These are phyloP conservation scores for Neofusicoccum laricinum DNA, from an alignment of 2,329 filamentous ascomycete genomes.

Conservation along the genomic window DNA sequence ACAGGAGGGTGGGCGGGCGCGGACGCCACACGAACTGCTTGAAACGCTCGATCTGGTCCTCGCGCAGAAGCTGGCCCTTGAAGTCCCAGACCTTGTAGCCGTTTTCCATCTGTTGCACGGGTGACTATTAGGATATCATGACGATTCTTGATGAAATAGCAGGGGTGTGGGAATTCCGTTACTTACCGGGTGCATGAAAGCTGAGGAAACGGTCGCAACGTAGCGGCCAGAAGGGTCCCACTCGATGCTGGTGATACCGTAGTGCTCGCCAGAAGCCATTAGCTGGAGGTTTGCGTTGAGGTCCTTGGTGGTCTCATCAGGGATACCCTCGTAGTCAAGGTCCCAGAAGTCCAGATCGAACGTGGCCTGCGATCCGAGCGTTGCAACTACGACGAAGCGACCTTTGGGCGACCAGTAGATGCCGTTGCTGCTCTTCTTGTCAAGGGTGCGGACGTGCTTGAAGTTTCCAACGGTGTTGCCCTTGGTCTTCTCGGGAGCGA, in stretches of 20 bases:
- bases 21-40: constrained; percentile 97
- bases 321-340: constrained; percentile 76
- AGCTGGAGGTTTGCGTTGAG: constrained; percentile 90
- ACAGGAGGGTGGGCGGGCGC: constrained; percentile 83
- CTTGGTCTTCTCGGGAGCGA: constrained; percentile 94
- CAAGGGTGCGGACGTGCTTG: constrained; percentile 89
- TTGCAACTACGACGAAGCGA: constrained; percentile 90
- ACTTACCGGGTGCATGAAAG: constrained; percentile 93
- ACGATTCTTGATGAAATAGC: not conserved
- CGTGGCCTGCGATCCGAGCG: constrained; percentile 87
- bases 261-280: constrained; percentile 92
- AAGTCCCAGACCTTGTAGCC: constrained; percentile 99
- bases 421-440: constrained; percentile 99
- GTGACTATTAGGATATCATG: constrained; percentile 15
- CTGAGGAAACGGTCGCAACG: constrained; percentile 86
- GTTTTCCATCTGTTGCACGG: constrained; percentile 79
- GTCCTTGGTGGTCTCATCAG: constrained; percentile 94
- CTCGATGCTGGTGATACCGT: constrained; percentile 94
- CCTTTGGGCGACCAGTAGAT: constrained; percentile 99
- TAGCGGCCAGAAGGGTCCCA: constrained; percentile 97
- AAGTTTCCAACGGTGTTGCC: constrained; percentile 81
- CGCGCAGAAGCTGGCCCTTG: constrained; percentile 81
- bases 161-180: not conserved
- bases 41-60: constrained; percentile 93
- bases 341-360: constrained; percentile 98